Evolutionary conservation across 352 stramenopile genomes (phyloP).

Genomic region (Globisporangium emineosum): DNA sequence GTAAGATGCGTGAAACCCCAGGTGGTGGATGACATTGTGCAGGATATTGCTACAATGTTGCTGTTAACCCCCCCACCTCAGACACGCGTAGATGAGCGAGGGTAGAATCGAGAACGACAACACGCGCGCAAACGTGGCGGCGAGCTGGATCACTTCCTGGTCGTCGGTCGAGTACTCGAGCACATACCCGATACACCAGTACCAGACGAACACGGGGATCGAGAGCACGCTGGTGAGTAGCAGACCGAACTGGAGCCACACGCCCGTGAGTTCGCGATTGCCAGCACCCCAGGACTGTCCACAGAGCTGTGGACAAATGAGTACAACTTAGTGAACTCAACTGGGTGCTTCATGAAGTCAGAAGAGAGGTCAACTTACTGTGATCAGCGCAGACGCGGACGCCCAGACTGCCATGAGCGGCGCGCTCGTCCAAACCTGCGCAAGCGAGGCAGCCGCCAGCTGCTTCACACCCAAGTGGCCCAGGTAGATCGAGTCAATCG

Average conservation of each 20-base stretch:
- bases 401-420: slow-evolving; percentile 65
- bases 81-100: slow-evolving; percentile 59
- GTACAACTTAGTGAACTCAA: not conserved
- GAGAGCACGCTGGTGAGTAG: slow-evolving; percentile 53
- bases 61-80: too few relatives aligned
- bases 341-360: not conserved
- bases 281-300: slow-evolving; percentile 66
- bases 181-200: slow-evolving; percentile 60
- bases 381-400: slow-evolving; percentile 60
- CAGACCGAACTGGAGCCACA: slow-evolving; percentile 72
- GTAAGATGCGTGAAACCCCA: not conserved
- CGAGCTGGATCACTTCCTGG: slow-evolving; percentile 47
- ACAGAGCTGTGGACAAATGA: slow-evolving; percentile 41
- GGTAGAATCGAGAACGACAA: slow-evolving; percentile 57
- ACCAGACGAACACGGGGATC: slow-evolving; percentile 61
- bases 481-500: slow-evolving; percentile 76
- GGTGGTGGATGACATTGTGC: too few relatives aligned
- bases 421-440: slow-evolving; percentile 64
- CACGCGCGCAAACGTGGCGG: slow-evolving; percentile 56
- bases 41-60: too few relatives aligned
- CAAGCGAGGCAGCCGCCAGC: slow-evolving; percentile 66
- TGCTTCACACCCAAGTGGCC: slow-evolving; percentile 74
- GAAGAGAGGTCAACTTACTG: slow-evolving; percentile 23
- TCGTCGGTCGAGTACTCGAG: slow-evolving; percentile 69
- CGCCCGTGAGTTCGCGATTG: slow-evolving; percentile 64